phyloP scores from a whole-genome alignment of 768 basidiomycete species.

The Suillus clintonianus region DNA sequence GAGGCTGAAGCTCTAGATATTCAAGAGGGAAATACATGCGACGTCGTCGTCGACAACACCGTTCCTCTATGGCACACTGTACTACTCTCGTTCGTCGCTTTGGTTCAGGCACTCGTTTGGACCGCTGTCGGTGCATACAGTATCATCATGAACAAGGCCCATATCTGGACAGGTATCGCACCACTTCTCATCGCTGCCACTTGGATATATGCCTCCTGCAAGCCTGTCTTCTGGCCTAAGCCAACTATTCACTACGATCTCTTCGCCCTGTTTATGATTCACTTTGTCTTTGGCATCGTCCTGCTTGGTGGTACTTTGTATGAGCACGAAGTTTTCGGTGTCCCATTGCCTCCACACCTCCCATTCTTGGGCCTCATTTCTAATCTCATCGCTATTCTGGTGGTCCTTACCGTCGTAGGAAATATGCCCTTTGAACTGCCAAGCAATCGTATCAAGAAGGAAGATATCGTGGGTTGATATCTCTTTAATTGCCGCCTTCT shows the following conservation, averaged over 20 bases:
- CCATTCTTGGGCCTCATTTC: slow-evolving; percentile 26
- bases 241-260: slow-evolving; percentile 66
- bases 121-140: slow-evolving; percentile 58
- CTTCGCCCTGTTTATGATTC: slow-evolving; percentile 54
- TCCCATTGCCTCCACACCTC: slow-evolving; percentile 40
- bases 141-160: slow-evolving; percentile 39
- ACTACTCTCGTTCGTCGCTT: slow-evolving; percentile 55
- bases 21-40: not conserved
- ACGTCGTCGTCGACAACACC: not conserved
- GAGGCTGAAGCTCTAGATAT: slow-evolving; percentile 57
- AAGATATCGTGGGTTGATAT: slow-evolving; percentile 59
- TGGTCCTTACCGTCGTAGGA: slow-evolving; percentile 49
- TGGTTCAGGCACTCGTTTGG: slow-evolving; percentile 60
- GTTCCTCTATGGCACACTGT: slow-evolving; percentile 62
- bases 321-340: slow-evolving; percentile 44
- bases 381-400: slow-evolving; percentile 47
- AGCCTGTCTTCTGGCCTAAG: slow-evolving; percentile 53
- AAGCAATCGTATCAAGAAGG: slow-evolving; percentile 46
- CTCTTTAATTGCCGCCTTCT: not conserved
- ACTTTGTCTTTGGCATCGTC: slow-evolving; percentile 47
- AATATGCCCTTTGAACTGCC: slow-evolving; percentile 73
- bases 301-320: slow-evolving; percentile 57
- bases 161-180: slow-evolving; percentile 37
- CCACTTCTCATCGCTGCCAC: slow-evolving; percentile 51
- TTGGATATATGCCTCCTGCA: slow-evolving; percentile 69